Conservation (phyloP, 805 yeast species). For the Hanseniaspora thailandica region DNA sequence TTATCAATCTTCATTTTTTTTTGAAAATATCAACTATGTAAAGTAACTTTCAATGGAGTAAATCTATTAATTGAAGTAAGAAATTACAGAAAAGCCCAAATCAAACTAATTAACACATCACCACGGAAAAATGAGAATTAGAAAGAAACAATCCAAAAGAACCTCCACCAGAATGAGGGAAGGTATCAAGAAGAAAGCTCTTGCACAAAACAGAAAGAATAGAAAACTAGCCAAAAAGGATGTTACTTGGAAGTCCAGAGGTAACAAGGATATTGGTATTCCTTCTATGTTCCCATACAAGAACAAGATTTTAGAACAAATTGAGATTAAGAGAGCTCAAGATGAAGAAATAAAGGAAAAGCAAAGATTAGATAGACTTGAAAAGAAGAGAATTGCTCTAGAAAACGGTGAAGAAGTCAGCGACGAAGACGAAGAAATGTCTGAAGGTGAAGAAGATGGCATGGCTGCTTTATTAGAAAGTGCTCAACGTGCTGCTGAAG, state of each 20-base stretch:
- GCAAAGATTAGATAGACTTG: constrained; percentile 39
- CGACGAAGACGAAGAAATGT: constrained; percentile 24
- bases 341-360: constrained; percentile 45
- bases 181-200: constrained; percentile 91
- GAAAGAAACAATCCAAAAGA: constrained; percentile 71
- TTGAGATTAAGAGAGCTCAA: constrained; percentile 49
- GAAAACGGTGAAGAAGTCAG: constrained; percentile 31
- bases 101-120: neutral
- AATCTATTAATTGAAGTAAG: neutral
- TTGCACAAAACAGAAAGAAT: constrained; percentile 82
- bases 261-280: constrained; percentile 83
- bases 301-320: constrained; percentile 61
- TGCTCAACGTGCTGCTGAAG: constrained; percentile 78
- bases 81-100: neutral
- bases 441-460: constrained; percentile 23
- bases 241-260: constrained; percentile 81
- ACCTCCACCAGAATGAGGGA: constrained; percentile 86
- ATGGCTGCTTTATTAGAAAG: constrained; percentile 79
- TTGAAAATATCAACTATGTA: neutral
- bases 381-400: constrained; percentile 29
- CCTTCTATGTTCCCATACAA: constrained; percentile 93
- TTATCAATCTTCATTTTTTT: neutral
- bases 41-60: too few species aligned
- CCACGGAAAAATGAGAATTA: constrained; percentile 33
- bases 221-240: constrained; percentile 75